Base-by-base conservation (phyloP, 345 rosid genomes). In the Pistacia vera region DNA sequence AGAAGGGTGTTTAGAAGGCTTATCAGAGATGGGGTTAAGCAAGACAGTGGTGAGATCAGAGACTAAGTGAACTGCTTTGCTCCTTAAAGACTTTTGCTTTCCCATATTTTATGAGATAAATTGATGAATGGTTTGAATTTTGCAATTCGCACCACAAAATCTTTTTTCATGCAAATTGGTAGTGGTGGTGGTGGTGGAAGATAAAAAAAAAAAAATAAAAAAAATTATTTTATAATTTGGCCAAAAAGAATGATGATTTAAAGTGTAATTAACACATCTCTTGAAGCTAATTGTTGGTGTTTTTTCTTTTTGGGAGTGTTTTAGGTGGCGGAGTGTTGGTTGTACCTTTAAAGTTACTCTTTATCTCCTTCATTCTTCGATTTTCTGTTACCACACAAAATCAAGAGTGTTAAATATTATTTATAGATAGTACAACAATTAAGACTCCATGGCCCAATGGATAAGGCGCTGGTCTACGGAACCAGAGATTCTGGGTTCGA, bases 11-110 rank as follows among this genome's bases (percentile, higher is more conserved):
- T 81, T 78, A 73, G 93, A 82, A 71, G 97, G 88, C 77, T 91
- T 90, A 77, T 91, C 99, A 76, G 93, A 96, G 79, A 96, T 90
- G 46, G 99, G 99, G 82, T 93, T 96, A 78, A 96, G 96, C 72
- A 96, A 82, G 70, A 85, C 97, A 77, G 97, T 86, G 90, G 99
- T 92, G 80, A 95, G 87, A 90, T 92, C 97, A 87, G 98, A 80
- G 70, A 96, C 98, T 49, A 96, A 92, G 88, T 93, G 90, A 48
- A 90, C 97, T 55, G 98, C 98, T 89, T 91, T 95, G 85, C 93
- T 92, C 88, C 90, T 88, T 72, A 95, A 74, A 13, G 94, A 93
- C 86, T 79, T 85, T 70, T 87, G 92, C 72, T 85, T 88, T 17
- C 90, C 90, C 97, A 92, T 92, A 11, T 35, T 38, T 22, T 49